A percentile compares a stretch with the other conserved stretches of the same genome.
phyloP scores from a whole-genome alignment of 352 stramenopile species.

The Paralagenidium karlingii region DNA sequence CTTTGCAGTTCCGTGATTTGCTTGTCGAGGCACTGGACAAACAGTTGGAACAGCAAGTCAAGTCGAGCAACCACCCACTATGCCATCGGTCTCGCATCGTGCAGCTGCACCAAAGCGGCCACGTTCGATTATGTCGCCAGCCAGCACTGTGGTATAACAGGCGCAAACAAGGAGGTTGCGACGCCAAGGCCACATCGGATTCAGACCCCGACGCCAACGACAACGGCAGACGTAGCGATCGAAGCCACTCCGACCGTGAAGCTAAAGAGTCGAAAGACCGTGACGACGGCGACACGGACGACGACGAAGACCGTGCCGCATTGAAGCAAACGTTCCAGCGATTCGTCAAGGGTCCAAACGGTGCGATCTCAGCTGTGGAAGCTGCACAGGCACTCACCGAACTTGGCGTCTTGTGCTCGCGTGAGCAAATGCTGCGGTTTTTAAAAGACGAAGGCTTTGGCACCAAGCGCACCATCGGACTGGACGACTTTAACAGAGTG shows the following conservation, averaged over 20 bases:
- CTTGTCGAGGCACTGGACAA: slow-evolving; percentile 9
- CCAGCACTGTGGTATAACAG: background rate
- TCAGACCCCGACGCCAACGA: background rate
- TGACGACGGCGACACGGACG: slow-evolving; percentile 2
- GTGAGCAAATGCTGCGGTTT: slow-evolving; percentile 43
- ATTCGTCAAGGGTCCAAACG: slow-evolving; percentile 5
- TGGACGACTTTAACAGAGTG: background rate
- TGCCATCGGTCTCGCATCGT: slow-evolving; percentile 48
- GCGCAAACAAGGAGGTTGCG: slow-evolving; percentile 1
- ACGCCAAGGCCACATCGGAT: background rate
- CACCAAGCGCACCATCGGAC: slow-evolving; percentile 14
- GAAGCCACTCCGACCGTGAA: background rate
- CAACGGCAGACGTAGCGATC: background rate
- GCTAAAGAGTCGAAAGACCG: slow-evolving; percentile 1
- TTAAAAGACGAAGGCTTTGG: slow-evolving; percentile 32
- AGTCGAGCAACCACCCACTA: slow-evolving; percentile 26
- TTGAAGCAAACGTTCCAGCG: slow-evolving; percentile 7
- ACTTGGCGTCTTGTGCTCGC: slow-evolving; percentile 39
- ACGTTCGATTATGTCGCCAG: slow-evolving; percentile 50
- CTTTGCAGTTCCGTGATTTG: slow-evolving; percentile 43
- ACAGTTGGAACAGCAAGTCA: slow-evolving; percentile 7
- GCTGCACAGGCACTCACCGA: slow-evolving; percentile 60
- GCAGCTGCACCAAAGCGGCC: slow-evolving; percentile 51
- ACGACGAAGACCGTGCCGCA: slow-evolving; percentile 2
- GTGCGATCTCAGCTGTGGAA: slow-evolving; percentile 23